Conservation (phyloP, 2,329 filamentous ascomycete species). For the Fusarium foetens region DNA sequence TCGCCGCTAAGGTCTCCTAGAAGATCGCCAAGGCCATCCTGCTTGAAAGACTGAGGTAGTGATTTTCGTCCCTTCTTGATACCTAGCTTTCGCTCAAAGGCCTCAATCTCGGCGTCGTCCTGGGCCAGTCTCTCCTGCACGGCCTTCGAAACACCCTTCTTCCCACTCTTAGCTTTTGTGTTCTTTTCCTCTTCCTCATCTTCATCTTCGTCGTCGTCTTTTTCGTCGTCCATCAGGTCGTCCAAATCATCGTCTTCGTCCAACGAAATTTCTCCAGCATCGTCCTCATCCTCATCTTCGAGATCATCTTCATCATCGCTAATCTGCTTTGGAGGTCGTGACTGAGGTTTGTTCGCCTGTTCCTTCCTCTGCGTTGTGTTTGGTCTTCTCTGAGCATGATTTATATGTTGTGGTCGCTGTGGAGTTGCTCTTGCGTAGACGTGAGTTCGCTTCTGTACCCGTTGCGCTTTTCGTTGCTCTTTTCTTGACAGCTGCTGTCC, state of each 20-base stretch:
- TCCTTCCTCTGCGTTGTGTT: neutral
- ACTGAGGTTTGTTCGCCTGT: neutral
- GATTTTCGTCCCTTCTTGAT: constrained; percentile 80
- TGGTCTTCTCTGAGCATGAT: constrained; percentile 9
- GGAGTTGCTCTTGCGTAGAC: constrained; percentile 40
- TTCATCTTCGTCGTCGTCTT: constrained; percentile 32
- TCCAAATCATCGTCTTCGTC: constrained; percentile 44
- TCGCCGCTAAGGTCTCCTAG: constrained; percentile 68
- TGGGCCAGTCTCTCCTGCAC: constrained; percentile 70
- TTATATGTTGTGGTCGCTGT: constrained; percentile 10
- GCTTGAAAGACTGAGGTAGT: constrained; percentile 76
- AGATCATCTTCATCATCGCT: constrained; percentile 35
- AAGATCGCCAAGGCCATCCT: constrained; percentile 85
- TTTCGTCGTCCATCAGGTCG: constrained; percentile 35
- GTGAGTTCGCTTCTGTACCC: constrained; percentile 67
- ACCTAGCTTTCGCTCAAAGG: constrained; percentile 87
- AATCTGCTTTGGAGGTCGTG: constrained; percentile 5
- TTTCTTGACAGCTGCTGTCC: constrained; percentile 58
- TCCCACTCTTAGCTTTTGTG: constrained; percentile 46
- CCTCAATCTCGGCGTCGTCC: constrained; percentile 90
- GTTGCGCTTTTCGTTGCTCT: constrained; percentile 73
- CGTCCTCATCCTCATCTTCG: constrained; percentile 8
- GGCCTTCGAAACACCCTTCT: constrained; percentile 27
- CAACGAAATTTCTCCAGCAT: constrained; percentile 11
- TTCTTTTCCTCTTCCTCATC: constrained; percentile 38